Evolutionary conservation across 1,284 basidiomycete genomes (phyloP).

Genomic region (Tylopilus orsonianus): DNA sequence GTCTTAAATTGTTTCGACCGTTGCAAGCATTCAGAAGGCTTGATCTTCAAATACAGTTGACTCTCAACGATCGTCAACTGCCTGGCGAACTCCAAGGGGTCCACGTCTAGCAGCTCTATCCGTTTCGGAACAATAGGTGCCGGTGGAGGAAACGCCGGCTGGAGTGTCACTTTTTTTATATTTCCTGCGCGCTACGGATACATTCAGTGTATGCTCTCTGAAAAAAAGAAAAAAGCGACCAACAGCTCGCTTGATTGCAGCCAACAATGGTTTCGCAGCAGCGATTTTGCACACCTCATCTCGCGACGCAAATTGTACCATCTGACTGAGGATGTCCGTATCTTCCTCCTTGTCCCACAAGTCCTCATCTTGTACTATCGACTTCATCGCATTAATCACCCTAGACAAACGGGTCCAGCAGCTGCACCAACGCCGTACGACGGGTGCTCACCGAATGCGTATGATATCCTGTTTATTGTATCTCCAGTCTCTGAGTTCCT

Average conservation of each 20-base stretch:
- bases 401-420: conserved; percentile 31
- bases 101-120: conserved; percentile 64
- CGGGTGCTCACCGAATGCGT: conserved; percentile 52
- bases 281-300: conserved; percentile 44
- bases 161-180: conserved; percentile 33
- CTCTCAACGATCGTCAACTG: conserved; percentile 80
- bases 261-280: conserved; percentile 54
- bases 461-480: conserved; percentile 72
- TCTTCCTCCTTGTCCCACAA: conserved; percentile 60
- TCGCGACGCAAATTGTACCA: conserved; percentile 53
- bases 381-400: conserved; percentile 60
- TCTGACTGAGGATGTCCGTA: conserved; percentile 49
- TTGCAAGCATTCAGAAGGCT: conserved; percentile 70
- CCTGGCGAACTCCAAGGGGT: conserved; percentile 76
- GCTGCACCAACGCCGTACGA: neutral
- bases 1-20: conserved; percentile 54
- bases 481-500: conserved; percentile 65
- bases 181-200: conserved; percentile 41
- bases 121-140: conserved; percentile 60
- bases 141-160: conserved; percentile 42
- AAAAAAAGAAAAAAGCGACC: conserved; percentile 26
- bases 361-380: conserved; percentile 58
- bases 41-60: conserved; percentile 67
- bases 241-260: conserved; percentile 54
- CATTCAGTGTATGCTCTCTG: neutral